phyloP scores from a whole-genome alignment of 2,329 filamentous ascomycete species.

The Ophiosphaerella narmari region DNA sequence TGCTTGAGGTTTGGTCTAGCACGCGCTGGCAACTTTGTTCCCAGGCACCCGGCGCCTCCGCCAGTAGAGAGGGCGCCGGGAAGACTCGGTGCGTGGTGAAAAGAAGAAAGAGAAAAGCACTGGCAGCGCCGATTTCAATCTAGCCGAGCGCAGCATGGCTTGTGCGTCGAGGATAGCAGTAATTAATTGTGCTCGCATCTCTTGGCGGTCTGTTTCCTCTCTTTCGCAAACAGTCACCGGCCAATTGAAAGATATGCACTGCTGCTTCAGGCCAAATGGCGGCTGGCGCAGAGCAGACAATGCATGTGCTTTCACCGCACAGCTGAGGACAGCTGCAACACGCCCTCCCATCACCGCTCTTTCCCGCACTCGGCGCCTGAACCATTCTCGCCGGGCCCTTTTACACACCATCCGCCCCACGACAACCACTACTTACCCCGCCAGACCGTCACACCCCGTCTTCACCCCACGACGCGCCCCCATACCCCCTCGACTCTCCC shows the following conservation, averaged over 20 bases:
- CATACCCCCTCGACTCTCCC: constrained; percentile 21
- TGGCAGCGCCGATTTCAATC: constrained; percentile 11
- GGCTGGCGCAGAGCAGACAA: constrained; percentile 28
- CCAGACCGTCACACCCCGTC: constrained; percentile 25
- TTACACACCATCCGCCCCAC: constrained; percentile 31
- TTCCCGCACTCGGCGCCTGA: constrained; percentile 24
- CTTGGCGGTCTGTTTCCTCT: constrained; percentile 19
- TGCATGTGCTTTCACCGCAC: constrained; percentile 11
- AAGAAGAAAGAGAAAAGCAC: constrained; percentile 13
- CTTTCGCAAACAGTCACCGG: constrained; percentile 16
- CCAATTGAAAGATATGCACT: constrained; percentile 27
- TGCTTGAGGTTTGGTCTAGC: constrained; percentile 39
- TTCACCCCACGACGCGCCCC: constrained; percentile 29
- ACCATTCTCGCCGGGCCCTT: constrained; percentile 24
- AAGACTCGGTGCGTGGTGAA: constrained; percentile 38
- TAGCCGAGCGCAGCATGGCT: constrained; percentile 7
- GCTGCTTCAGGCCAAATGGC: constrained; percentile 42
- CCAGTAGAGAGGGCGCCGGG: constrained; percentile 33
- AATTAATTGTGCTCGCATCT: constrained; percentile 7
- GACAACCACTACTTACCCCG: constrained; percentile 35
- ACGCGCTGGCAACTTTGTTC: constrained; percentile 34
- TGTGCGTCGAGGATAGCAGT: constrained; percentile 8
- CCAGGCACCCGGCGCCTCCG: constrained; percentile 41
- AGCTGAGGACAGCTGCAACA: constrained; percentile 7
- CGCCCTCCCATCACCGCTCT: constrained; percentile 24